These are phyloP conservation scores for Phlebiopsis flavidoalba DNA, from an alignment of 768 basidiomycete genomes.

Conservation along the genomic window DNA sequence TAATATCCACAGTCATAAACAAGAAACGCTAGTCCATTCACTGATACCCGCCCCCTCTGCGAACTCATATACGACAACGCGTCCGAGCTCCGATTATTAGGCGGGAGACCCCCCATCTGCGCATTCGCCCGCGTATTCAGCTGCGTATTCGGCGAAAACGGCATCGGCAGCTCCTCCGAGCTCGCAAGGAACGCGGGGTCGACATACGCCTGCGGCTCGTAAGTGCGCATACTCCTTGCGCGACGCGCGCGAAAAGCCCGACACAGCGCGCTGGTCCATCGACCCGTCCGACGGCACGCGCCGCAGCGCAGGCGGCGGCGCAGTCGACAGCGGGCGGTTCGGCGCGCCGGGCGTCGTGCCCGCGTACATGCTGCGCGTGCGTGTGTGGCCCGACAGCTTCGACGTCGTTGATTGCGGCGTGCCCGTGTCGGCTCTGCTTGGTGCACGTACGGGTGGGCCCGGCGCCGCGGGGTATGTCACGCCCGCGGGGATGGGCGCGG, in stretches of 20 bases:
- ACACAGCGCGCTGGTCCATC: constrained; percentile 15
- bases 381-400: constrained; percentile 18
- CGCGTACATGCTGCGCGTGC: constrained; percentile 25
- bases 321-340: constrained; percentile 16
- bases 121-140: constrained; percentile 23
- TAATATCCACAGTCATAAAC: neutral
- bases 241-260: constrained; percentile 15
- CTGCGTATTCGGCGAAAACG: constrained; percentile 21
- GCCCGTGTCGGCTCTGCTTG: neutral
- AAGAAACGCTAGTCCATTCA: neutral
- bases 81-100: constrained; percentile 13
- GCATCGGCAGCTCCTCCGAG: constrained; percentile 18
- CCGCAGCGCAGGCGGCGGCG: constrained; percentile 9
- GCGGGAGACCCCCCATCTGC: neutral
- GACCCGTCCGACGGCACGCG: constrained; percentile 20
- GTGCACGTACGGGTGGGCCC: neutral
- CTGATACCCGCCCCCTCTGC: neutral
- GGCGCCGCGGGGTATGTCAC: constrained; percentile 1
- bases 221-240: constrained; percentile 15
- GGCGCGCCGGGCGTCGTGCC: constrained; percentile 22
- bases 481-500: constrained; percentile 6
- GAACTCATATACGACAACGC: constrained; percentile 15
- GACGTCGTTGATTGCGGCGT: constrained; percentile 17
- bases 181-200: constrained; percentile 26
- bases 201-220: constrained; percentile 18